Evolutionary conservation across 2,329 filamentous ascomycete genomes (phyloP).

Genomic region (Cladosporium halotolerans): DNA sequence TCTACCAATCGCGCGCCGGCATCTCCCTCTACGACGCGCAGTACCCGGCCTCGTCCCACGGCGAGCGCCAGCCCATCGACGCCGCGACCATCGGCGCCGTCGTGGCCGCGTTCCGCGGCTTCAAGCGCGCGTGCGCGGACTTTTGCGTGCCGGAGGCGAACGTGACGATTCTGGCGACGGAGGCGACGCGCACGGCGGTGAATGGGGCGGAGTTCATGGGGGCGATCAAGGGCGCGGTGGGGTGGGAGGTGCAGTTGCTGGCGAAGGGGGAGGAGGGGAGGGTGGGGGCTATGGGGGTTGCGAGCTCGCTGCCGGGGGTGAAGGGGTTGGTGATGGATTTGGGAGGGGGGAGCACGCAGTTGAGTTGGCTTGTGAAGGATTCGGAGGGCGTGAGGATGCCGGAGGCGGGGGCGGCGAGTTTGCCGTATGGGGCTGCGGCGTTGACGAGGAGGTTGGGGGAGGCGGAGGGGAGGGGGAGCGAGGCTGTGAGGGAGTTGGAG

Average conservation of each 20-base stretch:
- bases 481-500: slow-evolving; percentile 34
- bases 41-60: slow-evolving; percentile 32
- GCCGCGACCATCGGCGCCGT: slow-evolving; percentile 59
- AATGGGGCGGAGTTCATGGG: slow-evolving; percentile 65
- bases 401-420: slow-evolving; percentile 53
- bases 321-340: slow-evolving; percentile 80
- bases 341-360: slow-evolving; percentile 67
- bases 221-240: slow-evolving; percentile 57
- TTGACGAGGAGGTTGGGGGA: slow-evolving; percentile 51
- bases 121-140: slow-evolving; percentile 63
- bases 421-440: slow-evolving; percentile 66
- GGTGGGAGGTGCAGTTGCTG: slow-evolving; percentile 65
- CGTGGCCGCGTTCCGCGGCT: slow-evolving; percentile 59
- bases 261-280: slow-evolving; percentile 75
- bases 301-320: slow-evolving; percentile 65
- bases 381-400: slow-evolving; percentile 47
- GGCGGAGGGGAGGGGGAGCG: slow-evolving; percentile 33
- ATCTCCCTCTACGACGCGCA: slow-evolving; percentile 86
- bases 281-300: slow-evolving; percentile 76
- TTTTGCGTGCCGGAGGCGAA: slow-evolving; percentile 55
- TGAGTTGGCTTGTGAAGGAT: slow-evolving; percentile 55
- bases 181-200: slow-evolving; percentile 74
- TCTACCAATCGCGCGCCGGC: slow-evolving; percentile 70
- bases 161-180: slow-evolving; percentile 74
- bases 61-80: slow-evolving; percentile 49